These are phyloP conservation scores for Myxozyma lipomycoides DNA, from an alignment of 805 yeast genomes.

Conservation along the genomic window DNA sequence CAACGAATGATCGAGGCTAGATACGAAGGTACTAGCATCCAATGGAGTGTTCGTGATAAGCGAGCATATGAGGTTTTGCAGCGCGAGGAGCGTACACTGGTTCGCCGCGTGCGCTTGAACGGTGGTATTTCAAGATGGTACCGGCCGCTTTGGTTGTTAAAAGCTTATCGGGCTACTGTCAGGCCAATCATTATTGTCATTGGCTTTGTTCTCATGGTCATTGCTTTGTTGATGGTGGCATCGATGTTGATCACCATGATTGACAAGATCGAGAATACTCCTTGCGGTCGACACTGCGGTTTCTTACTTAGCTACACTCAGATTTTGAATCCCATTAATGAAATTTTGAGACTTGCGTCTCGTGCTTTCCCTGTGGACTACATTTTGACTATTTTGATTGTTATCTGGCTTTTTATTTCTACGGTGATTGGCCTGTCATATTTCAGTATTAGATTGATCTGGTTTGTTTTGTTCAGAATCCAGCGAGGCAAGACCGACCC, in stretches of 20 bases:
- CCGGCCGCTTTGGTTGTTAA: conserved; percentile 24
- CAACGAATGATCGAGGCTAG: conserved; percentile 31
- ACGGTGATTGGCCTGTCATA: conserved; percentile 28
- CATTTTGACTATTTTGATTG: conserved; percentile 20
- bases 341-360: conserved; percentile 21
- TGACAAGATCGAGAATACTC: conserved; percentile 23
- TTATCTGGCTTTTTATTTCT: conserved; percentile 27
- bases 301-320: conserved; percentile 15
- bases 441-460: conserved; percentile 28
- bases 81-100: conserved; percentile 30
- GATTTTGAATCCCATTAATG: conserved; percentile 25
- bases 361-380: conserved; percentile 28
- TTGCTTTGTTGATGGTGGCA: conserved; percentile 23
- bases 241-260: conserved; percentile 25
- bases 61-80: conserved; percentile 29
- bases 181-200: conserved; percentile 18
- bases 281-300: conserved; percentile 28
- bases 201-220: conserved; percentile 20
- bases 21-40: conserved; percentile 24
- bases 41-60: conserved; percentile 31
- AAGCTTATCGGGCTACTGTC: conserved; percentile 10
- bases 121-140: conserved; percentile 17
- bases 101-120: conserved; percentile 26
- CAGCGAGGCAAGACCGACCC: conserved; percentile 29
- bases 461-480: conserved; percentile 27